A percentile compares a stretch with the other conserved stretches of the same genome.
Evolutionary conservation across 1,139 yeast species (phyloP).

Genomic region (Tardiomyces depauwii): DNA sequence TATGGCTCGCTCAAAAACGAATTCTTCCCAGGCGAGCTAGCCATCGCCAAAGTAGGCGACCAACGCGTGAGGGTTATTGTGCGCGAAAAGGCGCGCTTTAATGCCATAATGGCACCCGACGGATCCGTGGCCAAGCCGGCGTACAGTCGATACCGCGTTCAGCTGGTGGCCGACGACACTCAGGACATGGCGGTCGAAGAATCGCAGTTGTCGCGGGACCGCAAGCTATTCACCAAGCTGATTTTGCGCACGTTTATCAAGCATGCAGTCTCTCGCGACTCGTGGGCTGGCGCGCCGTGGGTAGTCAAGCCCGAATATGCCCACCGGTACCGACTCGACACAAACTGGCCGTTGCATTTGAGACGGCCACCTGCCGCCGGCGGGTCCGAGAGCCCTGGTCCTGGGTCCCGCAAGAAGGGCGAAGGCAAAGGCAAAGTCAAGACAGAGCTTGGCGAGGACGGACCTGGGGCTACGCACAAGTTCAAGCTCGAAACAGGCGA

Average conservation of each 20-base stretch:
- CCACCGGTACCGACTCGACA: conserved; percentile 24
- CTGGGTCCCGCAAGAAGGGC: neutral
- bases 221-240: conserved; percentile 83
- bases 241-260: conserved; percentile 81
- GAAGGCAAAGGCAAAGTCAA: neutral
- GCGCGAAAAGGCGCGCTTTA: conserved; percentile 40
- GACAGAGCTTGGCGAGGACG: neutral
- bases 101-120: conserved; percentile 23
- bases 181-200: conserved; percentile 40
- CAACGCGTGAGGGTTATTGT: conserved; percentile 38
- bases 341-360: conserved; percentile 23
- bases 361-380: conserved; percentile 3
- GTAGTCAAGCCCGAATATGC: conserved; percentile 70
- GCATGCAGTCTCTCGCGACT: conserved; percentile 69
- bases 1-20: conserved; percentile 59
- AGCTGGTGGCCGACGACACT: conserved; percentile 35
- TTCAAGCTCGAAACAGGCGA: neutral
- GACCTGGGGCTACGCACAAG: neutral
- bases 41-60: conserved; percentile 42
- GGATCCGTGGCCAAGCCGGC: conserved; percentile 26
- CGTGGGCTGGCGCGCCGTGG: conserved; percentile 94
- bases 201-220: conserved; percentile 63
- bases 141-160: conserved; percentile 61
- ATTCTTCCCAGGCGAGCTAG: conserved; percentile 85
- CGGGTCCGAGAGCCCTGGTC: no score